Evolutionary conservation across 768 basidiomycete genomes (phyloP), one percentile per base, ranked within the genome.

Genomic region (Boletus patriciae): DNA sequence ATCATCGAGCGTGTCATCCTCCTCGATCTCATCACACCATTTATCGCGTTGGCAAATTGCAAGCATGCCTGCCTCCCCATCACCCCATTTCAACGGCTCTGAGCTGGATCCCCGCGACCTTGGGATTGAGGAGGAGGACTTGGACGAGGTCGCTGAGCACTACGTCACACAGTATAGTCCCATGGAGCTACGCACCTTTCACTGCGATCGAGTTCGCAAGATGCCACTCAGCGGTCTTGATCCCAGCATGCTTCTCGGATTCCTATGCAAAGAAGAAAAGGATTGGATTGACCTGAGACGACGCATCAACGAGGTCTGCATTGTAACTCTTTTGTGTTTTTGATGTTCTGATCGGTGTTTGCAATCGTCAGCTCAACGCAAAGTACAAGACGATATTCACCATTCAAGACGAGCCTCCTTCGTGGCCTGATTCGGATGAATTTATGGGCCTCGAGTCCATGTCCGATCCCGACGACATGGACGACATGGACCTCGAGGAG

Each of bases 191-290:
- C 83, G 83, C 65, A 96, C 92, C 13, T 99, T 94, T 77, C 97
- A 98, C 72, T 94, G 94, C 70, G 97, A 99, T n/a, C 85, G 88
- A 18, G 88, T 98, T 38, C 80, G 93, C 68, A 98, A 96, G 83
- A 96, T 98, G 91, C 88, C 88, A 0, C 73, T 98, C 36, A 83
- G 85, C 40, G 90, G 88, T 29, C 76, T 99, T 52, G 97, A 98
- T 70, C 97, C 96, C 23, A 97, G 94, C 64, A 98, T 99, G 97
- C 77, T 99, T 8, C 81, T 98, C 57, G 95, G 95, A 12, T 98
- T 99, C 69, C 67, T 98, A 62, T 87, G 88, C 69, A 83, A 82
- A 64, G 85, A 91, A 66, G 88, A 92, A 73, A 76, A 68, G 18
- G 96, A 98, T 52, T 98, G 93, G 90, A 70, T 78, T 16, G 93